Evolutionary conservation across 371 early-diverging fungal genomes (phyloP), one percentile per base, ranked within the genome.

Genomic region (Chytridium lagenaria): DNA sequence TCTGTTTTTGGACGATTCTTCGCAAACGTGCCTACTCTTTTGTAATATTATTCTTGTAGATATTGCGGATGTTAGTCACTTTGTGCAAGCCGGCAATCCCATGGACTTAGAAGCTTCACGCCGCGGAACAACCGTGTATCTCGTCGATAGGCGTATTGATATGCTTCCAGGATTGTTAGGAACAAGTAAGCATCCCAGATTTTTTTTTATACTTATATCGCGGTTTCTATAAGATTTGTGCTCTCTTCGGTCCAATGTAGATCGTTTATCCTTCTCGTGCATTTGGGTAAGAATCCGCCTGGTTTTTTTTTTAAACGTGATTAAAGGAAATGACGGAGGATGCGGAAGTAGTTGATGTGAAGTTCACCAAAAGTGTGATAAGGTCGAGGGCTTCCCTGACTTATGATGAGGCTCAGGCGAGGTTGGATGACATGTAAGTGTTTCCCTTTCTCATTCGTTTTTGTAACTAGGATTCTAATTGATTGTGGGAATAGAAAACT

Each of bases 41-140:
- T n/a, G n/a, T n/a, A n/a, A n/a, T n/a, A n/a, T n/a, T n/a, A n/a
- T n/a, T 23, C 16, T 1, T 16, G 30, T 71, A 91, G 91, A 98
- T 80, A 99, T 99, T 84, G 98, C 99, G 49, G 99, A 99, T 91
- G 99, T 99, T 30, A 91, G 93, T n/a, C 90, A 94, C 74, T 99
- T 96, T 88, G 96, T 99, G 23, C 91, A 91, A 72, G 89, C 90
- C 30, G 90, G 89, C 7, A 92, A 89, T 73, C 85, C 92, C 0
- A 91, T 98, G 91, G 97, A 98, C 79, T 80, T 82, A 59, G 95
- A 96, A 75, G 98, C 98, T 2, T 88, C 90, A 5, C 80, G 85
- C n/a, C 89, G 98, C 64, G 95, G 97, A 64, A 97, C 98, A 1
- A 94, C 97, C 0, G 95, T 97, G 0, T 98, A 99, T 79, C 84